Conservation (phyloP, 441 rosid species). For the Codiaeum variegatum region DNA sequence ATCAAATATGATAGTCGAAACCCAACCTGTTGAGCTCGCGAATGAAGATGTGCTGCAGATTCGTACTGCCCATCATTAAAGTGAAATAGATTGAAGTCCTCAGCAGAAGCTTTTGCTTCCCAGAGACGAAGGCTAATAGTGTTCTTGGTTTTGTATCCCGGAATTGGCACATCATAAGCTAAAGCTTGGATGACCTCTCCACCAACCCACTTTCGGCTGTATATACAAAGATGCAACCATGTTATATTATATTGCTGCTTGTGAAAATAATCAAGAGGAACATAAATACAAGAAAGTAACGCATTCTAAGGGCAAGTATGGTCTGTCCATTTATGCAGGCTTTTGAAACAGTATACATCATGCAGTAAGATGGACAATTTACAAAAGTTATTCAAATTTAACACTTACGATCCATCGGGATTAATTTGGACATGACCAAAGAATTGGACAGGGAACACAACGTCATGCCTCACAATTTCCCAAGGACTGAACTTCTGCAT, state of each 20-base stretch:
- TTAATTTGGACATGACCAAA: constrained; percentile 71
- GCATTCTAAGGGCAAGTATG: not conserved
- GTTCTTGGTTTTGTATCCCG: constrained; percentile 93
- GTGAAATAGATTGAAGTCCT: constrained; percentile 75
- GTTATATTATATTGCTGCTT: not conserved
- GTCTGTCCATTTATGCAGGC: constrained; percentile 6
- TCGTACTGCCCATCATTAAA: constrained; percentile 97
- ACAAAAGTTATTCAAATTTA: constrained; percentile 1
- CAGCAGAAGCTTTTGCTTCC: constrained; percentile 87
- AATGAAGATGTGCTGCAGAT: constrained; percentile 83
- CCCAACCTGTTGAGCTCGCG: constrained; percentile 82
- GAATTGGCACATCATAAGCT: constrained; percentile 98
- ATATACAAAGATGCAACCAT: constrained; percentile 27
- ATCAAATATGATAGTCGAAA: constrained; percentile 10
- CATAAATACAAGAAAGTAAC: constrained; percentile 8
- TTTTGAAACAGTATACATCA: not conserved
- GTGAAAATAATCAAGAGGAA: not conserved
- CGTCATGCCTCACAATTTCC: constrained; percentile 95
- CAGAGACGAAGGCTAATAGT: constrained; percentile 97
- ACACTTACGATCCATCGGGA: constrained; percentile 85
- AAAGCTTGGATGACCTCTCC: constrained; percentile 92
- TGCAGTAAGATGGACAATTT: not conserved
- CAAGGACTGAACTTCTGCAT: constrained; percentile 99
- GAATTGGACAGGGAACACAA: constrained; percentile 81
- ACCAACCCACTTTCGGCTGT: constrained; percentile 86